A percentile compares a stretch with the other conserved stretches of the same genome.
These are phyloP conservation scores for Trypanosoma brucei DNA, from an alignment of 208 protist genomes.

Conservation along the genomic window DNA sequence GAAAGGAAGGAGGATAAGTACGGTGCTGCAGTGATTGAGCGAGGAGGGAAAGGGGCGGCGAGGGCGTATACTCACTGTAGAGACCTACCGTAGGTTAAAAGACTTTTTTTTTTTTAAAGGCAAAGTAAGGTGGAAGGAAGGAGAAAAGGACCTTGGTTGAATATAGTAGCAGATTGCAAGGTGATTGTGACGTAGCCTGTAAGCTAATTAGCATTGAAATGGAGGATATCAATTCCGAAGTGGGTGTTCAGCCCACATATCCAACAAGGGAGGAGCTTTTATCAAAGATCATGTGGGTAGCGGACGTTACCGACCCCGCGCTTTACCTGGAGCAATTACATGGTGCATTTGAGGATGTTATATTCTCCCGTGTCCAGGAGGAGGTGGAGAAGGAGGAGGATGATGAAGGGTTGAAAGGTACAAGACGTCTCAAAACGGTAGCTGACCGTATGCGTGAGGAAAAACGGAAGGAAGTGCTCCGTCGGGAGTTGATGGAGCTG, in stretches of 20 bases:
- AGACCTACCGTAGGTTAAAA: too few relatives aligned
- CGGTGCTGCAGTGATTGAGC: too few relatives aligned
- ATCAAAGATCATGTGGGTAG: conserved; percentile 54
- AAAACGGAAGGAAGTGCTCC: conserved; percentile 37
- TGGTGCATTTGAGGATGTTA: conserved; percentile 59
- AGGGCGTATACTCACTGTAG: too few relatives aligned
- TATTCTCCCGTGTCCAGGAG: conserved; percentile 47
- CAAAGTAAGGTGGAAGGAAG: too few relatives aligned
- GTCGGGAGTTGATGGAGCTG: conserved; percentile 43
- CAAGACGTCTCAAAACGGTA: conserved; percentile 38
- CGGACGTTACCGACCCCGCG: conserved; percentile 55
- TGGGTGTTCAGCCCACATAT: background rate
- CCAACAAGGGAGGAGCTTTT: conserved; percentile 37
- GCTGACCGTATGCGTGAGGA: conserved; percentile 52
- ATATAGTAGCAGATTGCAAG: too few relatives aligned
- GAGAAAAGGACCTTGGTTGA: too few relatives aligned
- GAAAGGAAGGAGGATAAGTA: too few relatives aligned
- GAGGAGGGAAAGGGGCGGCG: too few relatives aligned
- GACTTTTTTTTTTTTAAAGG: too few relatives aligned
- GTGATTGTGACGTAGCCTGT: too few relatives aligned
- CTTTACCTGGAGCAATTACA: conserved; percentile 60
- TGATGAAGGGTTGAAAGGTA: conserved; percentile 9
- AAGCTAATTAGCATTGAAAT: background rate
- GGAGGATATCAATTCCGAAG: background rate
- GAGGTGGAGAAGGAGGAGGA: conserved; percentile 7